These are phyloP conservation scores for Keithomyces neogunnii DNA, from an alignment of 2,329 filamentous ascomycete genomes.

Conservation along the genomic window DNA sequence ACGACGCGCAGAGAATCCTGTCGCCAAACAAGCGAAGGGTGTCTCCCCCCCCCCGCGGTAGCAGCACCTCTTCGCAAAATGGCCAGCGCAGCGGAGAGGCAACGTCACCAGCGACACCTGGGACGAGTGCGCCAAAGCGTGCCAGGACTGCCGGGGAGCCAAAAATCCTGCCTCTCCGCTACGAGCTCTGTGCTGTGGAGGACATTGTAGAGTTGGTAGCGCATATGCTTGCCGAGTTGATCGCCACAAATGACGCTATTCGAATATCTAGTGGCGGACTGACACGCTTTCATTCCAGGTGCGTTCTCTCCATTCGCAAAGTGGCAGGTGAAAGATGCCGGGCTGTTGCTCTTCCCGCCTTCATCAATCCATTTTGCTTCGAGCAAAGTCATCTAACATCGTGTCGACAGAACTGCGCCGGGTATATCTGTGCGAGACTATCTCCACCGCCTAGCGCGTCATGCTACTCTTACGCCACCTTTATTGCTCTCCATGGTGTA, in stretches of 20 bases:
- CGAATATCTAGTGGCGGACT: conserved; percentile 65
- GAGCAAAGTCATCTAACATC: not conserved
- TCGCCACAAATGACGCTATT: conserved; percentile 88
- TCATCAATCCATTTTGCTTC: not conserved
- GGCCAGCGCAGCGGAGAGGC: not conserved
- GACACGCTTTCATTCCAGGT: conserved; percentile 93
- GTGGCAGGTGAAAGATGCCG: no score
- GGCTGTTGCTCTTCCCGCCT: not conserved
- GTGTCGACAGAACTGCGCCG: conserved; percentile 46
- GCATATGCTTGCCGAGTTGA: conserved; percentile 92
- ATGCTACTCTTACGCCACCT: conserved; percentile 86
- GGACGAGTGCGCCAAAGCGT: conserved; percentile 36
- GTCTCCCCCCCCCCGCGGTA: conserved; percentile 11
- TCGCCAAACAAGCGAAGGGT: conserved; percentile 26
- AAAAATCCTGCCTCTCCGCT: conserved; percentile 60
- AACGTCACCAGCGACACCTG: not conserved
- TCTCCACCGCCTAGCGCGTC: conserved; percentile 81
- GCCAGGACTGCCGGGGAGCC: conserved; percentile 40
- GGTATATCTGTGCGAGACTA: conserved; percentile 95
- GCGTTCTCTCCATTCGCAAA: conserved; percentile 15
- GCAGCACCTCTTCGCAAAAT: not conserved
- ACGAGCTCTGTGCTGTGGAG: conserved; percentile 73
- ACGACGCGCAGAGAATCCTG: conserved; percentile 4
- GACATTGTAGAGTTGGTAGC: conserved; percentile 87
- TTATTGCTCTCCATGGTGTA: conserved; percentile 98